Percentiles rank a stretch among this genome's conserved stretches.
phyloP scores from a whole-genome alignment of 768 basidiomycete species.

The Rhodosporidiobolus odoratus region DNA sequence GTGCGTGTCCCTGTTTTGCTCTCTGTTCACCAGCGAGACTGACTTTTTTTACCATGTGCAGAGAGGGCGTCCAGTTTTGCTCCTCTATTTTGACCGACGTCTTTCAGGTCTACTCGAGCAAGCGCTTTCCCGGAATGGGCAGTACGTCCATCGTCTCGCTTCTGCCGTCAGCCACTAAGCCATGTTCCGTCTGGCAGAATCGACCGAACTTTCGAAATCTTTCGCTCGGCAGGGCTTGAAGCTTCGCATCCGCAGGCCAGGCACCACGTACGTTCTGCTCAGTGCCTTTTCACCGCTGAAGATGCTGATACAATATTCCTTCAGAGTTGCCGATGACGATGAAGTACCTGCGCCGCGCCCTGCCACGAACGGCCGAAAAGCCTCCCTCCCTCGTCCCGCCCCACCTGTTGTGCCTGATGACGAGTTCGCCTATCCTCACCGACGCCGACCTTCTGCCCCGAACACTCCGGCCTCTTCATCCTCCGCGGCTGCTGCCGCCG shows the following conservation, averaged over 20 bases:
- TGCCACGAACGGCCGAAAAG: neutral
- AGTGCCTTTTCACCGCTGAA: too few relatives aligned
- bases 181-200: slow-evolving; percentile 5
- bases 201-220: slow-evolving; percentile 28
- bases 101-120: slow-evolving; percentile 92
- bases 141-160: slow-evolving; percentile 51
- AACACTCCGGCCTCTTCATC: neutral
- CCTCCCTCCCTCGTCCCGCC: neutral
- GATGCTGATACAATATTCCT: too few relatives aligned
- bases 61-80: slow-evolving; percentile 81
- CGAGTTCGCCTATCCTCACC: neutral
- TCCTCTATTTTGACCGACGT: slow-evolving; percentile 80
- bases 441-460: neutral
- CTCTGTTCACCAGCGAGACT: neutral
- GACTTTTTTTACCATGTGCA: slow-evolving; percentile 43
- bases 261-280: too few relatives aligned
- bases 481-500: neutral
- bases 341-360: too few relatives aligned
- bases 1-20: slow-evolving; percentile 52
- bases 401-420: too few relatives aligned
- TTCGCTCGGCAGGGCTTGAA: slow-evolving; percentile 31
- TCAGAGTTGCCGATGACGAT: too few relatives aligned
- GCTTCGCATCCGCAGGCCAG: slow-evolving; percentile 24
- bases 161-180: neutral
- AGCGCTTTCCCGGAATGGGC: slow-evolving; percentile 96